Percentiles rank a stretch among this genome's conserved stretches.
Conservation (phyloP, 108 stramenopile genomes). For the Parmales sp. region DNA sequence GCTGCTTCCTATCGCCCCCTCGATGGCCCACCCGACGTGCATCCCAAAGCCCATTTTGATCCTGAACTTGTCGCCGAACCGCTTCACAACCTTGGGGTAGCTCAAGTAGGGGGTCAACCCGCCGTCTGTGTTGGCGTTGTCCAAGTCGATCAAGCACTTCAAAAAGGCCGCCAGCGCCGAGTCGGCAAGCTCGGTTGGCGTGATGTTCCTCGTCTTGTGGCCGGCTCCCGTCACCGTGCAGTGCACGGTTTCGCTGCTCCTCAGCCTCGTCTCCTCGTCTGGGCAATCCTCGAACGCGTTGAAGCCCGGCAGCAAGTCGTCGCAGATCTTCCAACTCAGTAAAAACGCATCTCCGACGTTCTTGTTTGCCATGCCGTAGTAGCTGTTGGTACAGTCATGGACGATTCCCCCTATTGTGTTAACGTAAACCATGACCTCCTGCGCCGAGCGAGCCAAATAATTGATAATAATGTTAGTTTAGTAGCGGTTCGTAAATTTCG, state of each 20-base stretch:
- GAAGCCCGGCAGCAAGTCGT: slow-evolving; percentile 6
- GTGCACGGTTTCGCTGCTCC: not conserved
- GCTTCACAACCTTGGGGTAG: not conserved
- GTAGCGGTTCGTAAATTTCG: too few species aligned
- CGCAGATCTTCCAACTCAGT: slow-evolving; percentile 59
- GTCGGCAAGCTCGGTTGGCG: slow-evolving; percentile 23
- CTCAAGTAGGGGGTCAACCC: not conserved
- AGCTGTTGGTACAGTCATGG: slow-evolving; percentile 25
- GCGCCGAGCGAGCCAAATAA: too few species aligned
- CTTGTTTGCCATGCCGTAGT: slow-evolving; percentile 55
- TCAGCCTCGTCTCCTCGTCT: not conserved
- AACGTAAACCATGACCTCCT: slow-evolving; percentile 48
- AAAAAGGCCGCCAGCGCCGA: slow-evolving; percentile 26
- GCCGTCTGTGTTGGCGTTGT: slow-evolving; percentile 17
- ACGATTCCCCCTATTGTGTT: slow-evolving; percentile 34
- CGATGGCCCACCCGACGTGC: slow-evolving; percentile 48
- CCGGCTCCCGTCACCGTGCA: not conserved
- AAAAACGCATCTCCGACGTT: slow-evolving; percentile 75
- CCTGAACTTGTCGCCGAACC: slow-evolving; percentile 15
- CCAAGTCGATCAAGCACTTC: slow-evolving; percentile 19
- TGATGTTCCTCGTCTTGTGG: not conserved
- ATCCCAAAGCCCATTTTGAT: slow-evolving; percentile 32
- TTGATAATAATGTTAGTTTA: too few species aligned
- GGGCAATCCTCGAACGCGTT: not conserved
- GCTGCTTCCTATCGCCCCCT: slow-evolving; percentile 38